A percentile compares a stretch with the other conserved stretches of the same genome.
Conservation (phyloP, 2,329 filamentous ascomycete genomes). For the Cordyceps cicadae region DNA sequence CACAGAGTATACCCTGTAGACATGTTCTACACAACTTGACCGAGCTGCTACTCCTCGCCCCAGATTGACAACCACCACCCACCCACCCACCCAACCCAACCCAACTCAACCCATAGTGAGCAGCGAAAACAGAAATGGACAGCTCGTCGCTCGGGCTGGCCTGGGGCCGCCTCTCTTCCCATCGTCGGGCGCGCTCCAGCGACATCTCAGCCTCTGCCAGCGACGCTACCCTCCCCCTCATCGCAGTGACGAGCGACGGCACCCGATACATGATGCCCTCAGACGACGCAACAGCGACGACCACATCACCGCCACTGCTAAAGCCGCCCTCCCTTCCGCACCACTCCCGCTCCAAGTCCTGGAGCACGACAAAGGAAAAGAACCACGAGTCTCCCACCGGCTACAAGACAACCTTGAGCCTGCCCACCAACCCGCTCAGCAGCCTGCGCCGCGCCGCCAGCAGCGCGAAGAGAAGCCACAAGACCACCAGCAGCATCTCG, state of each 20-base stretch:
- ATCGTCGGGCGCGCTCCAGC: constrained; percentile 5
- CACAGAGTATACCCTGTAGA: not conserved
- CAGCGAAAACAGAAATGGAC: not conserved
- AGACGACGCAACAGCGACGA: not conserved
- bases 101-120: not conserved
- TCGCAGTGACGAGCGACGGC: constrained; percentile 5
- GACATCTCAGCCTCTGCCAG: not conserved
- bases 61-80: not conserved
- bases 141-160: not conserved
- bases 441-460: not conserved
- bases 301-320: not conserved
- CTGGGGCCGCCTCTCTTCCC: constrained; percentile 10
- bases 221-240: not conserved
- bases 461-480: not conserved
- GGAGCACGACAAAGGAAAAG: not conserved
- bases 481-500: not conserved
- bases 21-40: not conserved
- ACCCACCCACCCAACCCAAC: no score
- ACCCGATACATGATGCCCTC: not conserved
- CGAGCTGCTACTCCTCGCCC: not conserved
- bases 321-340: not conserved
- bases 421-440: not conserved
- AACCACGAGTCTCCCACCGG: not conserved
- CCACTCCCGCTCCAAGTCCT: constrained; percentile 5
- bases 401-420: not conserved